Base-by-base conservation (phyloP, 2,329 filamentous ascomycete genomes). In the Apiospora malaysiana region DNA sequence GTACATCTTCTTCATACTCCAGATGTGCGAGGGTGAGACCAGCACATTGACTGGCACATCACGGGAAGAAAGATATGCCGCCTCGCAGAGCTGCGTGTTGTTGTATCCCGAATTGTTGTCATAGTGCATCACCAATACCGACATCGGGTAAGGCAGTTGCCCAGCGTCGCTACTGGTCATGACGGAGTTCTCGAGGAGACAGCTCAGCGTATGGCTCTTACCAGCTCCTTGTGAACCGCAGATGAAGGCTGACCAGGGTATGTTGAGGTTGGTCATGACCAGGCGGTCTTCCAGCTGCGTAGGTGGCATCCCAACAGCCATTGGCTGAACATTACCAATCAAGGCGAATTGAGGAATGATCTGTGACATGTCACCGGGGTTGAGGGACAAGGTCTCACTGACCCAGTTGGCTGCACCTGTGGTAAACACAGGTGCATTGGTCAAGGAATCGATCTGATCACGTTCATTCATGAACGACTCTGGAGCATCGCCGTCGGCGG, bases 81-180 rank as follows among this genome's bases (percentile, higher is more conserved):
- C 89, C 76, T 93, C 90, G 70, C 89, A 91, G 0, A 89, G 85
- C 0, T 81, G 81, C 14, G 86, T 86, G 0, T 82, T 79, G 0
- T 77, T 75, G 63, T 86, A 84, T 0, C 42, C 42, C 16, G 84
- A 82, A 72, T 87, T 89, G 0, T 83, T 85, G 73, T 91, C 89
- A 71, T 90, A 92, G 72, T 92, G 90, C 68, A 93, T 92, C 0
- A 92, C 86, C 0, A 93, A 79, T 0, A 87, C 89, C 0, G 89
- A 88, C 0, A 92, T 79, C 0, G 89, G 89, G 0, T 81, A 80
- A 0, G 83, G 82, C 0, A 91, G 80, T 0, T 78, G 76, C 6
- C 85, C 87, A 0, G 86, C 81, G 0, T 77, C 74, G 0, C 82
- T 66, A 0, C 42, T 21, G 7, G 78, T 74, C 0, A 89, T 79